Conservation (phyloP, 2,329 filamentous ascomycete species). For the Botrytis elliptica region DNA sequence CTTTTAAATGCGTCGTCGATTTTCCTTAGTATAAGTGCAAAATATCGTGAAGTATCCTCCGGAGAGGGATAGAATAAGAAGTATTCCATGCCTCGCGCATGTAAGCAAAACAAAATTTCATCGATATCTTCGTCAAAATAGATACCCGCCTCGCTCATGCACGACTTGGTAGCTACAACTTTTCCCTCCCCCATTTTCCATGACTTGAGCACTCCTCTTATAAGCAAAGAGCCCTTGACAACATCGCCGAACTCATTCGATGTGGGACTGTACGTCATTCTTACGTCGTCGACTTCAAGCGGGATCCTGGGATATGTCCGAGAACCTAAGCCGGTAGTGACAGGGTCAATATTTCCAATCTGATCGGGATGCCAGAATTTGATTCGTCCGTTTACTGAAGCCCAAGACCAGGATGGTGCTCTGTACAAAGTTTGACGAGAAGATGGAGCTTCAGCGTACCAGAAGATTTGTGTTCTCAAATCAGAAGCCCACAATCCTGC, state of each 20-base stretch:
- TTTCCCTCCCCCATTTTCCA: background rate
- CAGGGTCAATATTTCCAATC: background rate
- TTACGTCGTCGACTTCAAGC: background rate
- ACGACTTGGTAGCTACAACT: background rate
- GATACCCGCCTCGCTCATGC: background rate
- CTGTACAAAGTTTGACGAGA: background rate
- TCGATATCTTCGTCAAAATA: background rate
- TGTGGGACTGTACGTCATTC: background rate
- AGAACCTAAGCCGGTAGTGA: too few species aligned
- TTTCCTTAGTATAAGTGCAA: background rate
- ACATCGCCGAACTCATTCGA: background rate
- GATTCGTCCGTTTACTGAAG: background rate
- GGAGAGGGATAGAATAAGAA: background rate
- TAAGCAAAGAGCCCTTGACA: background rate
- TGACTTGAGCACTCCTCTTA: background rate
- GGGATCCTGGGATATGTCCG: background rate
- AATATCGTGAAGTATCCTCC: too few species aligned
- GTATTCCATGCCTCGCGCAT: background rate
- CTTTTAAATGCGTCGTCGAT: too few species aligned
- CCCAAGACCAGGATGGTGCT: background rate
- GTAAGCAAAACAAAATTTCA: background rate
- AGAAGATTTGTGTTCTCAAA: background rate
- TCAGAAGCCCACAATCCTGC: background rate
- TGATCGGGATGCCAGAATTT: background rate
- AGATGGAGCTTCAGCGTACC: background rate